Evolutionary conservation across 2,329 filamentous ascomycete genomes (phyloP).

Genomic region (Sporothrix mexicana): DNA sequence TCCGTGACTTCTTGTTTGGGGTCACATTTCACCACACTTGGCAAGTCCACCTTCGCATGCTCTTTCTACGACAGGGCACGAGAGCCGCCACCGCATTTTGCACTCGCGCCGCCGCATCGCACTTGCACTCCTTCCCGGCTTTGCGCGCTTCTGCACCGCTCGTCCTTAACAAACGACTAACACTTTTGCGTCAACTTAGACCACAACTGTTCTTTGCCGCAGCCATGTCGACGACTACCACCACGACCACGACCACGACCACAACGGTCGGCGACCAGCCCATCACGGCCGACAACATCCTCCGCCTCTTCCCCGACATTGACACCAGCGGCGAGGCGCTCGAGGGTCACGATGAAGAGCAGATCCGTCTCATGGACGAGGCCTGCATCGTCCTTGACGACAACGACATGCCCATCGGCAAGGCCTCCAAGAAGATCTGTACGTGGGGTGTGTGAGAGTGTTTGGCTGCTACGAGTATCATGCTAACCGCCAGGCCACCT

Average conservation of each 20-base stretch:
- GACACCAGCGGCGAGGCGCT: constrained; percentile 75
- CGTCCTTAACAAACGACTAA: constrained; percentile 11
- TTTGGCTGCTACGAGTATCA: not conserved
- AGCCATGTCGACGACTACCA: constrained; percentile 36
- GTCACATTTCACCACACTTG: constrained; percentile 10
- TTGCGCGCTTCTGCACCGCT: constrained; percentile 9
- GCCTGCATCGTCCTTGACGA: constrained; percentile 96
- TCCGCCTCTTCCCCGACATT: constrained; percentile 86
- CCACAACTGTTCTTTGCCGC: not conserved
- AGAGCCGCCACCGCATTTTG: constrained; percentile 19
- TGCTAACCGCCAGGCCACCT: constrained; percentile 72
- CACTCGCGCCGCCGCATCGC: constrained; percentile 21
- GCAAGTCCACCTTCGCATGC: constrained; percentile 21
- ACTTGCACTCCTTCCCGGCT: not conserved
- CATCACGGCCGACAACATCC: constrained; percentile 85
- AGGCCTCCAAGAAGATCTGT: constrained; percentile 98
- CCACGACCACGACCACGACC: constrained; percentile 39
- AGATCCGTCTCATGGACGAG: constrained; percentile 98
- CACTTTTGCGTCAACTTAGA: not conserved
- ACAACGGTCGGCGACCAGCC: constrained; percentile 61
- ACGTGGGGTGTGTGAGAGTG: constrained; percentile 47
- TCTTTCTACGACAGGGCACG: constrained; percentile 29
- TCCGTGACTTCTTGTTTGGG: not conserved
- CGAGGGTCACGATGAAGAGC: constrained; percentile 93
- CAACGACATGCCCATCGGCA: constrained; percentile 90